A percentile compares a stretch with the other conserved stretches of the same genome.
phyloP scores from a whole-genome alignment of 2,329 filamentous ascomycete species.

The Dactylellina cionopaga region DNA sequence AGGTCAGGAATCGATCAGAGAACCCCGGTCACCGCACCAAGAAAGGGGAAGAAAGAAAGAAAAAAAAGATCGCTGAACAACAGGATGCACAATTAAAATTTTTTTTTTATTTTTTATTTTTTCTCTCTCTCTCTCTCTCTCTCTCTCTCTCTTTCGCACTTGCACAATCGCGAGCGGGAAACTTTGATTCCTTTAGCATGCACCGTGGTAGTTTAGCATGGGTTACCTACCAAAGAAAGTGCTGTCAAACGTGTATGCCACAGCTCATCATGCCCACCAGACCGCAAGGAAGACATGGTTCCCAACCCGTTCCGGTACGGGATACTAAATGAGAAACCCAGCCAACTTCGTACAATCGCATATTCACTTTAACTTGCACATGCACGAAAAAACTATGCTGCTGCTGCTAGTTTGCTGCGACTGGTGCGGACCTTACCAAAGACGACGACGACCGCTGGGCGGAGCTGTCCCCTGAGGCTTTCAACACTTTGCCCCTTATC shows the following conservation, averaged over 20 bases:
- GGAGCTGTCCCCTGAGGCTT: conserved; percentile 35
- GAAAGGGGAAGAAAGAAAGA: conserved; percentile 54
- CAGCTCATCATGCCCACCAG: conserved; percentile 21
- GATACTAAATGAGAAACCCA: conserved; percentile 39
- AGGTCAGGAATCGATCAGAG: conserved; percentile 22
- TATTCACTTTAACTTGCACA: no score
- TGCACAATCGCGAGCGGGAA: conserved; percentile 31
- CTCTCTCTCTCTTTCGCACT: no score
- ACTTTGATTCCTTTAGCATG: conserved; percentile 17
- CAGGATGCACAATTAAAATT: conserved; percentile 45
- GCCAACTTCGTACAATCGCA: conserved; percentile 5
- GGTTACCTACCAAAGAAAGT: neutral
- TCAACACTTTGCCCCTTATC: conserved; percentile 46
- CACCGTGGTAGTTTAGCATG: no score
- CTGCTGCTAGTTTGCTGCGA: no score
- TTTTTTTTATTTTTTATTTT: no score
- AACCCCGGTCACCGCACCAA: conserved; percentile 38
- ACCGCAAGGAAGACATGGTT: conserved; percentile 2
- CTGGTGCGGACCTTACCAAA: conserved; percentile 9
- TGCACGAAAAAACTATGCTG: no score
- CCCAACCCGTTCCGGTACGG: conserved; percentile 45
- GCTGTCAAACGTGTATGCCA: conserved; percentile 17
- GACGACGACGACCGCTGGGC: conserved; percentile 1
- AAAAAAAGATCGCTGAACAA: conserved; percentile 10
- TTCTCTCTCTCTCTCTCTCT: conserved; percentile 28